phyloP scores from a whole-genome alignment of 1,139 yeast species.

The Geotrichum phurueaensis region DNA sequence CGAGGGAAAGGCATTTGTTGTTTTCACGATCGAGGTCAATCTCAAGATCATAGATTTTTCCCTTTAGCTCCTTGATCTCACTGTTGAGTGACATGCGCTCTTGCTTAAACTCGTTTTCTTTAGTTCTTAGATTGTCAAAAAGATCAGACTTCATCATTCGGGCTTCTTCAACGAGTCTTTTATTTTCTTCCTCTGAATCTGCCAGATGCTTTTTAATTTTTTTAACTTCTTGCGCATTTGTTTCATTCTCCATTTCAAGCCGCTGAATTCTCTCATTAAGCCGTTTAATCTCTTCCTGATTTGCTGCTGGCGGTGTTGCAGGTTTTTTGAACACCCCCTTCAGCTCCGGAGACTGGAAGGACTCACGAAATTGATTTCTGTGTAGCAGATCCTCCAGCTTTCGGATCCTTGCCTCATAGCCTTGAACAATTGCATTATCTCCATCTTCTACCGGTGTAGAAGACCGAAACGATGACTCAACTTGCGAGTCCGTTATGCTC shows the following conservation, averaged over 20 bases:
- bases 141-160: constrained; percentile 52
- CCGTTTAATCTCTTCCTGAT: constrained; percentile 14
- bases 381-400: constrained; percentile 37
- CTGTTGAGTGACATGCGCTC: constrained; percentile 48
- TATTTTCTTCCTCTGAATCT: constrained; percentile 22
- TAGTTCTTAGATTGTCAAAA: constrained; percentile 57
- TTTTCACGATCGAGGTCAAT: constrained; percentile 36
- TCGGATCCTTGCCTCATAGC: constrained; percentile 37
- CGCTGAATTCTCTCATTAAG: constrained; percentile 19
- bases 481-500: constrained; percentile 14
- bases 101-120: constrained; percentile 52
- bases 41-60: constrained; percentile 49
- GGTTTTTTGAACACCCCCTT: constrained; percentile 4
- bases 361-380: constrained; percentile 30
- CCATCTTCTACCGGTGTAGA: background rate
- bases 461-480: constrained; percentile 1
- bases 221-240: constrained; percentile 27
- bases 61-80: constrained; percentile 45
- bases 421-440: constrained; percentile 21
- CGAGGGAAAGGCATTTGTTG: constrained; percentile 19
- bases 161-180: constrained; percentile 22
- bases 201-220: constrained; percentile 34
- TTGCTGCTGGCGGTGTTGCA: background rate
- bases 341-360: constrained; percentile 8
- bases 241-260: constrained; percentile 27